A percentile compares a stretch with the other conserved stretches of the same genome.
phyloP scores from a whole-genome alignment of 2,329 filamentous ascomycete species.

The Aspergillus fijiensis region DNA sequence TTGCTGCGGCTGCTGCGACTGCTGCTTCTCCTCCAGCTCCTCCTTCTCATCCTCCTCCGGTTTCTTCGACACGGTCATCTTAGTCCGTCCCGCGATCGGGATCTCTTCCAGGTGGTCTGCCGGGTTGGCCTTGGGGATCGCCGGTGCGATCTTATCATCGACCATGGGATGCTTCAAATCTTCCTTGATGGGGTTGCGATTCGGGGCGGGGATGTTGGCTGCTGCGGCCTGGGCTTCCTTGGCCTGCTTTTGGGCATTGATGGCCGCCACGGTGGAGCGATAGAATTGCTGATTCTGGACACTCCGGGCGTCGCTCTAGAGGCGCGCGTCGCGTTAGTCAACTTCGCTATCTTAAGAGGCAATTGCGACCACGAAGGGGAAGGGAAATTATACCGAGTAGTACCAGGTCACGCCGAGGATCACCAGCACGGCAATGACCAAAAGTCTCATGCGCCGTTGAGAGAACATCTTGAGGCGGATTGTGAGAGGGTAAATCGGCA shows the following conservation, averaged over 20 bases:
- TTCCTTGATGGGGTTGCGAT: constrained; percentile 67
- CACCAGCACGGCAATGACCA: constrained; percentile 64
- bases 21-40: constrained; percentile 47
- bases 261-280: constrained; percentile 54
- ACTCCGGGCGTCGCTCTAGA: constrained; percentile 41
- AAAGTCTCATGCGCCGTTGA: constrained; percentile 66
- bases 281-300: constrained; percentile 53
- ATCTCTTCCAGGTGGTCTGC: constrained; percentile 44
- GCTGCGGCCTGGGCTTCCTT: constrained; percentile 45
- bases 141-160: constrained; percentile 4
- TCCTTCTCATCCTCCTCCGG: constrained; percentile 31
- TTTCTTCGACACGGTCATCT: constrained; percentile 45
- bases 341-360: background rate
- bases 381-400: constrained; percentile 58
- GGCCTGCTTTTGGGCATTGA: constrained; percentile 49
- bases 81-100: constrained; percentile 56
- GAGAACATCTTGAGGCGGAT: constrained; percentile 60
- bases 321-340: constrained; percentile 10
- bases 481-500: background rate
- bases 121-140: constrained; percentile 17
- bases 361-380: constrained; percentile 20
- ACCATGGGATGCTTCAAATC: constrained; percentile 33
- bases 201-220: constrained; percentile 62
- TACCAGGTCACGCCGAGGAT: constrained; percentile 69
- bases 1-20: constrained; percentile 61